phyloP scores from a whole-genome alignment of 169 alveolate genomes.

The Plasmodium billcollinsi region DNA sequence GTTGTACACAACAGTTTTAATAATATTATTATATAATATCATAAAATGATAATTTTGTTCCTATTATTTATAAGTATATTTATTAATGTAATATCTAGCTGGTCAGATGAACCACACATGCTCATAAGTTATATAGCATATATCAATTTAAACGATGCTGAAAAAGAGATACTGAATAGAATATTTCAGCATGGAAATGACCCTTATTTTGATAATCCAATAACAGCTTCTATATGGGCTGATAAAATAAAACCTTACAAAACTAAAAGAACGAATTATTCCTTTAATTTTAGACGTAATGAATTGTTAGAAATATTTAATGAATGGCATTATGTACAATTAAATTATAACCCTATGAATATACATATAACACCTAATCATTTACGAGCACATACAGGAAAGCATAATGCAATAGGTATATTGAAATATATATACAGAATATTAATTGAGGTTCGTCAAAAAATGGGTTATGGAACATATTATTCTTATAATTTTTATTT shows the following conservation, averaged over 20 bases:
- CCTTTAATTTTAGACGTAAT: conserved; percentile 5
- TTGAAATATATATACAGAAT: conserved; percentile 26
- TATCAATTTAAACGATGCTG: conserved; percentile 8
- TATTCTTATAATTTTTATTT: conserved; percentile 71
- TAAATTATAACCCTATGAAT: conserved; percentile 31
- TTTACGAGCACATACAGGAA: conserved; percentile 40
- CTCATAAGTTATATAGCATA: conserved; percentile 28
- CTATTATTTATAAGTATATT: neutral
- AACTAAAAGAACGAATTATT: neutral
- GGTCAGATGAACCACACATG: conserved; percentile 71
- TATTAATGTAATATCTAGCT: conserved; percentile 14
- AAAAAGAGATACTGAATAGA: conserved; percentile 15
- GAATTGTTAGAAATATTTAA: conserved; percentile 51
- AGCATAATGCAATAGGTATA: conserved; percentile 39
- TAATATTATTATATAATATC: too few species aligned
- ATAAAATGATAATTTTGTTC: conserved; percentile 8
- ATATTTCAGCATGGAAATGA: conserved; percentile 1
- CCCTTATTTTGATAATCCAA: neutral
- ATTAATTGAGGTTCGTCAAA: conserved; percentile 6
- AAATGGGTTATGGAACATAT: conserved; percentile 18
- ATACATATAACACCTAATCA: neutral
- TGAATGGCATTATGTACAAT: conserved; percentile 45
- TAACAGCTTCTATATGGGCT: conserved; percentile 55
- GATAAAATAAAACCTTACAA: conserved; percentile 20
- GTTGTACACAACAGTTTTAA: too few species aligned